Evolutionary conservation across 2,329 filamentous ascomycete genomes (phyloP), one percentile per base, ranked within the genome.

Genomic region (Alternaria triticina): DNA sequence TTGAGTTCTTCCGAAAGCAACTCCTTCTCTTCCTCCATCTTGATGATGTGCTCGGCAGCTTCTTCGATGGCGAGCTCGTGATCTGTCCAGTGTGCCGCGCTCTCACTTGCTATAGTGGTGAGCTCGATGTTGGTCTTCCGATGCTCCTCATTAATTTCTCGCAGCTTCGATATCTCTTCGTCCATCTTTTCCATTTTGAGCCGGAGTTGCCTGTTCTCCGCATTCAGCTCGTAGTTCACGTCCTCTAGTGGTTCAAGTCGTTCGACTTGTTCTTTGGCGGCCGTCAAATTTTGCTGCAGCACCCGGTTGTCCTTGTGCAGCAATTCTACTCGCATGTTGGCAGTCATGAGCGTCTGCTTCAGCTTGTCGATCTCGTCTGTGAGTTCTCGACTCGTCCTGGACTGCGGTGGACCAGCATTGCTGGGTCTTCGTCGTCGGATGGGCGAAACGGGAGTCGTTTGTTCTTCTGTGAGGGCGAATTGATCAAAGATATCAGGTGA

Each of bases 251-350:
- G 67, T 46, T 77, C 72, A 4, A 79, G 61, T 45, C 71, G 68
- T 25, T 76, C 70, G 27, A 75, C 64, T 8, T 72, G 71, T 55
- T 74, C 60, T 28, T 70, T 66, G 5, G 72, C 67, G 44, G 65
- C 62, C 4, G 77, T 74, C 51, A 74, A 49, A 17, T 69, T 55
- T 9, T 75, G 69, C 15, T 76, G 72, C 20, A 77, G 62, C 25
- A 78, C 70, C 3, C 65, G 68, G n/a, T 78, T 77, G 30, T 75
- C 70, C 36, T 75, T 74, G 46, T 71, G 71, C 49, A 77, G 54
- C 20, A 79, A 63, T 49, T 77, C 70, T 1, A 77, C 70, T 27
- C 76, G 74, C 62, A 80, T 67, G 28, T 74, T 77, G 57, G 75
- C 54, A 50, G 73, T 72, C 49, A 79, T 78, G 54, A 78, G 59